Conservation (phyloP, 2,329 filamentous ascomycete genomes). For the Beauveria bassiana region DNA sequence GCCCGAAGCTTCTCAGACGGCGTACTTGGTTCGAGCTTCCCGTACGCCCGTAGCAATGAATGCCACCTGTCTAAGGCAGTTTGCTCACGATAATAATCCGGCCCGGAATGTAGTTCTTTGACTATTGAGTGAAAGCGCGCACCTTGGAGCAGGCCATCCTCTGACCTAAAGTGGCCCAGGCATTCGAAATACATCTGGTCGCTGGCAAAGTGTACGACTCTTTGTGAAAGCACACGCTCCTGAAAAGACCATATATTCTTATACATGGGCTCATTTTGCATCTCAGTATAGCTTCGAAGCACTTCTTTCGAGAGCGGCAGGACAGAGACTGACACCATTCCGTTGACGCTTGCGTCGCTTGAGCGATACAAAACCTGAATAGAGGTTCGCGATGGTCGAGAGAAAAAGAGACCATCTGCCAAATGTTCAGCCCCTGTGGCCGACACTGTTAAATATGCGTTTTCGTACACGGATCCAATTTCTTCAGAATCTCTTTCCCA, state of each 20-base stretch:
- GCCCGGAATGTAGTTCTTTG: background rate
- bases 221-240: slow-evolving; percentile 7
- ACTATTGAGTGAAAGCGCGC: background rate
- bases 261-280: background rate
- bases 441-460: slow-evolving; percentile 1
- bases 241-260: slow-evolving; percentile 7
- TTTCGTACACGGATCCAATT: background rate
- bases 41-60: background rate
- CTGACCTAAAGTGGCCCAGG: background rate
- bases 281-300: background rate
- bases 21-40: background rate
- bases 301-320: background rate
- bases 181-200: slow-evolving; percentile 8
- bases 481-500: background rate
- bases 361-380: background rate
- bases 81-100: background rate
- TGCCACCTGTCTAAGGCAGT: background rate
- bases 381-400: background rate
- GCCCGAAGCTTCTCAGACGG: background rate
- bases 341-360: background rate
- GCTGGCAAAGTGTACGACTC: slow-evolving; percentile 5
- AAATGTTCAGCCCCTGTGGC: background rate
- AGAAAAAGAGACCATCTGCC: slow-evolving; percentile 2
- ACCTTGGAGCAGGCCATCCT: background rate
- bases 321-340: background rate